Evolutionary conservation across 2,329 filamentous ascomycete genomes (phyloP), one percentile per base, ranked within the genome.

Genomic region (Hymenoscyphus occultus): DNA sequence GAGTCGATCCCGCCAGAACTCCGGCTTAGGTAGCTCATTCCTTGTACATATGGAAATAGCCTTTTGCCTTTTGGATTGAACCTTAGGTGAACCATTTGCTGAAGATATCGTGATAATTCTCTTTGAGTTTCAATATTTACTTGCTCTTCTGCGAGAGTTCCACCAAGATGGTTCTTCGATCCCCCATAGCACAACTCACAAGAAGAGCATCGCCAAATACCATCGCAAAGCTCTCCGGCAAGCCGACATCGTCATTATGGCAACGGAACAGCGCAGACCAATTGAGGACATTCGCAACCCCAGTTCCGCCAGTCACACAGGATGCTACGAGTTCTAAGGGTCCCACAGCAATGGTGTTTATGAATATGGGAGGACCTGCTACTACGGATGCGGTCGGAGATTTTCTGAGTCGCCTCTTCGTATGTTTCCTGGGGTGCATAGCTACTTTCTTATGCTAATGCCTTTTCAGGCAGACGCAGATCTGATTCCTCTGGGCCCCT

Each of bases 321-420:
- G 84, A 92, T 83, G 82, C 85, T 6, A 85, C 85, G 0, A 86
- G 84, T 59, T 83, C 84, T 2, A 85, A 91, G 75, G 94, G 94
- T 0, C 93, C 93, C 7, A 99, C 95, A 4, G 95, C 95, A 56
- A 98, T 99, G 87, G 95, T 99, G 14, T 97, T 99, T 75, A 86
- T 99, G 80, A 99, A 99, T 79, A 99, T 99, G 95, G 95, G 95
- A 66, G 95, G 95, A 0, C 95, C 95, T 2, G 91, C 92, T 1
- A 97, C 91, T 3, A 90, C 90, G 4, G 86, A 89, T 71, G 93
- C 99, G 80, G 95, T 99, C 42, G 89, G 90, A 72, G 87, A 90
- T 78, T 99, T 98, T 75, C 80, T 99, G 59, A 95, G 90, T 77
- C 88, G 93, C 72, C 82, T 99, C 71, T 99, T 99, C 80, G 94